Evolutionary conservation across 2,329 filamentous ascomycete genomes (phyloP), one percentile per base, ranked within the genome.

Genomic region (Clonostachys solani): DNA sequence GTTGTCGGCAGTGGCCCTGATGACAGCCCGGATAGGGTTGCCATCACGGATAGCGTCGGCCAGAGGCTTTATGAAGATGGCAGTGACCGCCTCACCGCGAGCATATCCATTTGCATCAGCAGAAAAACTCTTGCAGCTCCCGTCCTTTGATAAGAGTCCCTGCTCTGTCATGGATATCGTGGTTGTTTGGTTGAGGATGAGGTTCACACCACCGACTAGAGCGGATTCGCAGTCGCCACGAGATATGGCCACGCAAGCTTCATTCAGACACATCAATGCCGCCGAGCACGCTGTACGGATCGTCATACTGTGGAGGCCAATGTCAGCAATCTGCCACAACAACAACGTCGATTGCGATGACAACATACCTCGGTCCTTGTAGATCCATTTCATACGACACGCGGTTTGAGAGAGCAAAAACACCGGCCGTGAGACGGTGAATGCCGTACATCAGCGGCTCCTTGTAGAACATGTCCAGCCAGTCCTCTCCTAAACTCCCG

Each of bases 41-140:
- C 65, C 64, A 38, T 73, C 71, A 6, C 56, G 53, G 8, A 83
- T 56, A 0, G 75, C 75, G 34, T 66, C 63, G 12, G 59, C 54
- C 1, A 77, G 54, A 1, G 54, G 61, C 54, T 78, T 78, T 8
- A 79, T 44, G 2, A 71, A 52, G 5, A 78, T 44, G 6, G 62
- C 57, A 0, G 53, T 66, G 9, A 69, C 54, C 3, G 68, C 75
- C 49, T 79, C 75, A 2, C 69, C 74, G 9, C 73, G 61, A 0
- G 61, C 71, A 46, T 76, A 79, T 1, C 75, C 76, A 44, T 73
- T 58, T 1, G 71, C 75, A 7, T 54, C 50, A 7, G 60, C 55
- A 38, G 72, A 69, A 43, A 69, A 74, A 12, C 57, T 61, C 33
- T 59, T 52, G 47, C 55, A 60, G 1, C 46, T 51, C 7, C 58